A percentile compares a stretch with the other conserved stretches of the same genome.
Conservation (phyloP, 257 asterid genomes). For the Mitragyna speciosa region DNA sequence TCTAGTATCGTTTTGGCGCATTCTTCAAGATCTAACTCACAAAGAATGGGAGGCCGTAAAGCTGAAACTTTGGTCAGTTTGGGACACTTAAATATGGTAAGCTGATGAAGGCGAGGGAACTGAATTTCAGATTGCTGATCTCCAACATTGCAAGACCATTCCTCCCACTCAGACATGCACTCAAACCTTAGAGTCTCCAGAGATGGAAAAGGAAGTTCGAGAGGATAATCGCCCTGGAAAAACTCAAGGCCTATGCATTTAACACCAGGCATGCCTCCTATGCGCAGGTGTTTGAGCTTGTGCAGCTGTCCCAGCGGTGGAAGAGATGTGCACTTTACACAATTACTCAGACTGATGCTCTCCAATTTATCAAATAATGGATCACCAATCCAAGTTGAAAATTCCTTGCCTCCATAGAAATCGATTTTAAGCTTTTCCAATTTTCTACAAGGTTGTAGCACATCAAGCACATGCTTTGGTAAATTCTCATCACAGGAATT, state of each 20-base stretch:
- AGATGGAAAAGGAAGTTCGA: conserved; percentile 46
- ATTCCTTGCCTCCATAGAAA: conserved; percentile 42
- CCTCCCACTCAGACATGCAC: conserved; percentile 61
- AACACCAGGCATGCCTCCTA: conserved; percentile 51
- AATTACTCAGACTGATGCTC: conserved; percentile 39
- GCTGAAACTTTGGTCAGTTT: conserved; percentile 46
- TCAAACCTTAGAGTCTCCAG: conserved; percentile 59
- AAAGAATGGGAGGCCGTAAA: conserved; percentile 48
- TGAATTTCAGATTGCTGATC: conserved; percentile 16
- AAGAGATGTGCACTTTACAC: conserved; percentile 46
- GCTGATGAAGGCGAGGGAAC: conserved; percentile 52
- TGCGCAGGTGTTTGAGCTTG: conserved; percentile 50
- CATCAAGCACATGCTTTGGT: conserved; percentile 49
- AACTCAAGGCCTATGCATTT: conserved; percentile 51
- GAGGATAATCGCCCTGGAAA: conserved; percentile 35
- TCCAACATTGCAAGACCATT: conserved; percentile 44
- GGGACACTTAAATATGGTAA: conserved; percentile 54
- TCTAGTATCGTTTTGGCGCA: conserved; percentile 47
- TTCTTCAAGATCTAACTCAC: conserved; percentile 48
- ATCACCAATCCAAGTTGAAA: conserved; percentile 66
- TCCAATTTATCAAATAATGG: conserved; percentile 40
- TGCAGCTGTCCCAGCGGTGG: conserved; percentile 65
- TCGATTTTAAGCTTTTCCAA: conserved; percentile 50
- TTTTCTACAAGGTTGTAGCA: conserved; percentile 49
- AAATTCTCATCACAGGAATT: conserved; percentile 23